A percentile compares a stretch with the other conserved stretches of the same genome.
These are phyloP conservation scores for Russula sp. DNA, from an alignment of 768 basidiomycete genomes.

Conservation along the genomic window DNA sequence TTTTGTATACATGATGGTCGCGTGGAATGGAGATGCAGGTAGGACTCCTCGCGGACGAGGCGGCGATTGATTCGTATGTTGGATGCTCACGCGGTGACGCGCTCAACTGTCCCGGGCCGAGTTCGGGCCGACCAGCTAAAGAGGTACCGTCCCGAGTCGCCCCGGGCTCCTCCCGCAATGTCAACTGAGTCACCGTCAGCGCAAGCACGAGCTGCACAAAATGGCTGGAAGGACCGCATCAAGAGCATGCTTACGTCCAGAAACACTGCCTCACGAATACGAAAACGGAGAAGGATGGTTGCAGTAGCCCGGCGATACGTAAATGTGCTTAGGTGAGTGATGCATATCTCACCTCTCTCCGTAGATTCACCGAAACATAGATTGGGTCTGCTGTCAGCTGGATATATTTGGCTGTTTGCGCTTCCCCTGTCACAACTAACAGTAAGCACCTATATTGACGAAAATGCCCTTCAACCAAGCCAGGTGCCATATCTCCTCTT, in stretches of 20 bases:
- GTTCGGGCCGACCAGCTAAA: not conserved
- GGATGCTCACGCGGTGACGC: slow-evolving; percentile 12
- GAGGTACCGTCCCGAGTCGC: not conserved
- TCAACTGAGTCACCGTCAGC: not conserved
- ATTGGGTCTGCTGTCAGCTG: slow-evolving; percentile 53
- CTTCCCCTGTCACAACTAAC: slow-evolving; percentile 68
- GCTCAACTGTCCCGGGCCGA: slow-evolving; percentile 15
- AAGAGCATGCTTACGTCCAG: slow-evolving; percentile 5
- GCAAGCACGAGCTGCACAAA: not conserved
- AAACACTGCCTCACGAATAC: slow-evolving; percentile 18
- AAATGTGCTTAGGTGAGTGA: slow-evolving; percentile 23
- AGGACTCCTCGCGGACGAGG: not conserved
- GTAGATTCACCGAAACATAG: slow-evolving; percentile 39
- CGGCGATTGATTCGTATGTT: slow-evolving; percentile 14
- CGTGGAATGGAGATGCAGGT: slow-evolving; percentile 15
- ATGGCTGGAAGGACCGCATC: slow-evolving; percentile 8
- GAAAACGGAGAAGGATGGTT: slow-evolving; percentile 21
- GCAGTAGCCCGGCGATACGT: slow-evolving; percentile 16
- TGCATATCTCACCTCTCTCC: not conserved
- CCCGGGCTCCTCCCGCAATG: not conserved
- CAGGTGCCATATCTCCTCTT: slow-evolving; percentile 53
- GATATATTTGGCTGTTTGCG: slow-evolving; percentile 80
- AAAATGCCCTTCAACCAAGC: slow-evolving; percentile 91
- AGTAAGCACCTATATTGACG: slow-evolving; percentile 79
- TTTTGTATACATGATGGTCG: slow-evolving; percentile 50